These are phyloP conservation scores for Cryptococcus wingfieldii DNA, from an alignment of 1,284 basidiomycete species.

Conservation along the genomic window DNA sequence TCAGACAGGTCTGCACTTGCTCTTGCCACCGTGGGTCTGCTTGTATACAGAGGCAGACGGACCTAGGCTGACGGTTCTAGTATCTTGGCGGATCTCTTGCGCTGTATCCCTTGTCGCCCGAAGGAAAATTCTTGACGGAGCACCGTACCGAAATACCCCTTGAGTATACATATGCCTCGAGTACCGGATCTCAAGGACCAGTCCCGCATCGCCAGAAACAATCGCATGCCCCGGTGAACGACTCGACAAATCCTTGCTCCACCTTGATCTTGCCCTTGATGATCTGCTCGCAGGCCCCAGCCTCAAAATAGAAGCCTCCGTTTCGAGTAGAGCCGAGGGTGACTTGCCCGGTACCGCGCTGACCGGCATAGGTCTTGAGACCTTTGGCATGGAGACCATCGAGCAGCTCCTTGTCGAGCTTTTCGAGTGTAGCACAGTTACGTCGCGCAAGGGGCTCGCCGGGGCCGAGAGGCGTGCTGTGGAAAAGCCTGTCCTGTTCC, in stretches of 20 bases:
- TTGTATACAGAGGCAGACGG: neutral
- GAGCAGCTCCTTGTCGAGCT: slow-evolving; percentile 50
- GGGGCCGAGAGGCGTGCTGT: slow-evolving; percentile 37
- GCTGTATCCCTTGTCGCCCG: slow-evolving; percentile 14
- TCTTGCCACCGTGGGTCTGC: neutral
- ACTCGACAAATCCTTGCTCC: slow-evolving; percentile 27
- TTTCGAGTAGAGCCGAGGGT: slow-evolving; percentile 26
- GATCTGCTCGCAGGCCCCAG: slow-evolving; percentile 35
- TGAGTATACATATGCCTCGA: slow-evolving; percentile 23
- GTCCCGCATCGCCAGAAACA: slow-evolving; percentile 19
- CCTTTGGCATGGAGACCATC: slow-evolving; percentile 53
- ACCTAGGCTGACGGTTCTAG: slow-evolving; percentile 21
- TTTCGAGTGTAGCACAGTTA: slow-evolving; percentile 5
- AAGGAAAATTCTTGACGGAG: neutral
- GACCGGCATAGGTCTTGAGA: slow-evolving; percentile 22
- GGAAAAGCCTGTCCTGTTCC: slow-evolving; percentile 51
- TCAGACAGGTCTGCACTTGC: neutral
- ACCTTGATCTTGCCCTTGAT: slow-evolving; percentile 38
- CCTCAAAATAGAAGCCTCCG: slow-evolving; percentile 43
- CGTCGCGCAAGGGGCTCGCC: slow-evolving; percentile 24
- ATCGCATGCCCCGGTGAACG: slow-evolving; percentile 23
- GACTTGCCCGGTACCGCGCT: slow-evolving; percentile 18
- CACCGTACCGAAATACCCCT: neutral
- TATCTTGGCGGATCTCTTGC: slow-evolving; percentile 38
- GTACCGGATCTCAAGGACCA: slow-evolving; percentile 34